These are phyloP conservation scores for Colletotrichum costaricense DNA, from an alignment of 2,329 filamentous ascomycete genomes.

Conservation along the genomic window DNA sequence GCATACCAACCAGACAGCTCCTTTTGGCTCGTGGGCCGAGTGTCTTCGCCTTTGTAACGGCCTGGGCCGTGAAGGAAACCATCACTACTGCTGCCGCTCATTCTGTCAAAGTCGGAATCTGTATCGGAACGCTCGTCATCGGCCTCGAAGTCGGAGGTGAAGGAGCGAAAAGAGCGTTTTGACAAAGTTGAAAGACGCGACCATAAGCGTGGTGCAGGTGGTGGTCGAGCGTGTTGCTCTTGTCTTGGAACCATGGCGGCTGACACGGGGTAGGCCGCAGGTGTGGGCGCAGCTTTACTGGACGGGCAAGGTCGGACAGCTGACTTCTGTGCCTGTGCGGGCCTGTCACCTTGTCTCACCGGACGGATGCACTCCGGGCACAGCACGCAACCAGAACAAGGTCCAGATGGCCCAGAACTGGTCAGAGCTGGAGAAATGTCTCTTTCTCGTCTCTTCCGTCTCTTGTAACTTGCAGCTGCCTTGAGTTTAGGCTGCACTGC, in stretches of 20 bases:
- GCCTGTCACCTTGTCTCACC: slow-evolving; percentile 7
- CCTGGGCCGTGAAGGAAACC: slow-evolving; percentile 45
- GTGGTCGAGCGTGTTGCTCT: slow-evolving; percentile 44
- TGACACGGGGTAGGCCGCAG: neutral
- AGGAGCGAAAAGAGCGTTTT: slow-evolving; percentile 68
- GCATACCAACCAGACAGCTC: slow-evolving; percentile 96
- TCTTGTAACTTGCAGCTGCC: neutral
- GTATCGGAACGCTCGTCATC: slow-evolving; percentile 74
- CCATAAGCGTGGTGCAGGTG: slow-evolving; percentile 58
- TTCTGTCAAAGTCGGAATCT: slow-evolving; percentile 44
- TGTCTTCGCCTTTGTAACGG: slow-evolving; percentile 86
- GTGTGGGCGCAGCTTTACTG: slow-evolving; percentile 26
- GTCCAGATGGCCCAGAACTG: neutral
- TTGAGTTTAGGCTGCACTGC: neutral
- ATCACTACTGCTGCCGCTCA: slow-evolving; percentile 51
- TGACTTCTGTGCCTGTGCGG: slow-evolving; percentile 17
- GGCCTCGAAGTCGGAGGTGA: slow-evolving; percentile 74
- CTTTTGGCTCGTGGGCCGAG: slow-evolving; percentile 84
- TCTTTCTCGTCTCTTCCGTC: neutral
- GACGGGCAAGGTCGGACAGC: slow-evolving; percentile 2
- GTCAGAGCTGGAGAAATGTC: neutral
- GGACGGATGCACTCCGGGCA: slow-evolving; percentile 17
- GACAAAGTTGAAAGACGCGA: slow-evolving; percentile 63
- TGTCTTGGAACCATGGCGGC: slow-evolving; percentile 36
- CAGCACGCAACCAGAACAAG: slow-evolving; percentile 11